phyloP scores from a whole-genome alignment of 345 rosid genomes.

The Conringia planisiliqua region DNA sequence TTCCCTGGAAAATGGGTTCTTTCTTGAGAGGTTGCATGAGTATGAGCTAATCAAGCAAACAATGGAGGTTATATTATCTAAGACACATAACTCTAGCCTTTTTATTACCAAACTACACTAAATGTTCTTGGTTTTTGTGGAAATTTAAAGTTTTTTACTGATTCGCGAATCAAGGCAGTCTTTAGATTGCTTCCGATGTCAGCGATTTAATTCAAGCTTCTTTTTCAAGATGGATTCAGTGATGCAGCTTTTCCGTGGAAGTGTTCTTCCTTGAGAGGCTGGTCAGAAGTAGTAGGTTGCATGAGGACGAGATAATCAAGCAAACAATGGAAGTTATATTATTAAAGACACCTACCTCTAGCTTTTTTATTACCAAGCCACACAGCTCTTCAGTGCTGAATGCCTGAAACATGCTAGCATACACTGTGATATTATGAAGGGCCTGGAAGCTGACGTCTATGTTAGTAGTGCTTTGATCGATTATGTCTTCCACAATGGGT shows the following conservation, averaged over 20 bases:
- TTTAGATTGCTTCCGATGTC: too few species aligned
- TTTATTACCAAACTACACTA: neutral
- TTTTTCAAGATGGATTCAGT: too few species aligned
- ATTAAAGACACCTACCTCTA: too few species aligned
- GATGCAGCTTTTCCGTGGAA: too few species aligned
- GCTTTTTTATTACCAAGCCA: too few species aligned
- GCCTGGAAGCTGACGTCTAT: neutral
- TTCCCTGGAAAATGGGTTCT: slow-evolving; percentile 58
- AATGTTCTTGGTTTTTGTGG: neutral
- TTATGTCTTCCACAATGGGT: neutral
- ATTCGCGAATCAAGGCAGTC: too few species aligned
- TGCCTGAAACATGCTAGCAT: slow-evolving; percentile 3
- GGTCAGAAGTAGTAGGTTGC: too few species aligned
- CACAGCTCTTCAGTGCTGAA: neutral
- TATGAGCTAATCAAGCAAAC: neutral
- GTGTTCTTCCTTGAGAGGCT: too few species aligned
- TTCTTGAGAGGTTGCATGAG: slow-evolving; percentile 25
- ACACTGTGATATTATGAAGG: neutral
- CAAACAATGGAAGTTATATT: too few species aligned
- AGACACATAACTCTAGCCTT: neutral
- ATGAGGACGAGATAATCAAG: too few species aligned
- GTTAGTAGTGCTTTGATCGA: neutral
- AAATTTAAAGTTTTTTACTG: too few species aligned
- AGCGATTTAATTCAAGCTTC: too few species aligned
- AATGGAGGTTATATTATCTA: neutral